Conservation (phyloP, 306 rosid genomes). For the Cicer bijugum region DNA sequence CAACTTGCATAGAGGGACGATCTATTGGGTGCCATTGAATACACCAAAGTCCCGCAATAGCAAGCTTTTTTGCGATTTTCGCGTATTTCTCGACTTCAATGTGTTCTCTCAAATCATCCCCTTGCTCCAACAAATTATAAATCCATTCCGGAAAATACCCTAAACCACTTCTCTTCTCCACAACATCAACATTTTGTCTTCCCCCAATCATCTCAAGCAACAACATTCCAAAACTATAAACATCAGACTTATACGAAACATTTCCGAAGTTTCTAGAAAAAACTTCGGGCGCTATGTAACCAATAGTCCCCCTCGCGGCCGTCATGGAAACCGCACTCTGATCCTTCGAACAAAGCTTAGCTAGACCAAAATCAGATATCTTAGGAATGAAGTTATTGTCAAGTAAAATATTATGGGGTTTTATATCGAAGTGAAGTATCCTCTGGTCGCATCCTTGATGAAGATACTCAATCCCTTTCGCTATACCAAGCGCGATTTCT, state of each 20-base stretch:
- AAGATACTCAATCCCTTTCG: constrained; percentile 43
- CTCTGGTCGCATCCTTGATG: constrained; percentile 43
- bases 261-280: constrained; percentile 28
- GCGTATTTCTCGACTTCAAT: constrained; percentile 28
- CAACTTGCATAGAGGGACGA: constrained; percentile 41
- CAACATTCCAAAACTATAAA: constrained; percentile 26
- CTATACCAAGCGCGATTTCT: constrained; percentile 36
- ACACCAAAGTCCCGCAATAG: constrained; percentile 33
- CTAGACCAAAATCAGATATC: constrained; percentile 38
- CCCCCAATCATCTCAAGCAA: constrained; percentile 32
- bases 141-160: constrained; percentile 36
- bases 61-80: constrained; percentile 33
- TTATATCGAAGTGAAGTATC: constrained; percentile 41
- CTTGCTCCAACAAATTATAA: constrained; percentile 33
- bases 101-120: constrained; percentile 12
- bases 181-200: constrained; percentile 2
- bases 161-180: background rate
- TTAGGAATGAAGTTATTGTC: constrained; percentile 25
- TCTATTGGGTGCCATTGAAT: constrained; percentile 38
- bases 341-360: constrained; percentile 36
- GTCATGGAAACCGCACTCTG: constrained; percentile 36
- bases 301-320: constrained; percentile 22
- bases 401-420: constrained; percentile 28
- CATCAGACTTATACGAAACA: constrained; percentile 33
- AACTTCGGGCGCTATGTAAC: constrained; percentile 32